These are phyloP conservation scores for Phyllachora maydis DNA, from an alignment of 2,329 filamentous ascomycete genomes.

Conservation along the genomic window DNA sequence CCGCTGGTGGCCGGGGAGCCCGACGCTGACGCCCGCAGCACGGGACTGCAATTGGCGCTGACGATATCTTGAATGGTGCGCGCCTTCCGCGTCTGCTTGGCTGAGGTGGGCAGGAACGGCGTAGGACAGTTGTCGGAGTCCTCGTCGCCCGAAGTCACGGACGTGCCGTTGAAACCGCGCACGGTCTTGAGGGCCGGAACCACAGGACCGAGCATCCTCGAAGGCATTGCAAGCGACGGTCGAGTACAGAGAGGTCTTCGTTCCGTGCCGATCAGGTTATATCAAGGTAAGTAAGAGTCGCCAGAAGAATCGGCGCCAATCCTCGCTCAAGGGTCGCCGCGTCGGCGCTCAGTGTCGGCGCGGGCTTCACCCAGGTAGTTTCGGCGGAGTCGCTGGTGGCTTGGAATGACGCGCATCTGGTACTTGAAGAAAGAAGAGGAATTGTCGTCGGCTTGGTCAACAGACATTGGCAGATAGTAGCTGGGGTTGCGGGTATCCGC, in stretches of 20 bases:
- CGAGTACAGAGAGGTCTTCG: too few relatives aligned
- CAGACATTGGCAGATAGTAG: too few relatives aligned
- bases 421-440: constrained; percentile 28
- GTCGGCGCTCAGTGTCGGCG: constrained; percentile 37
- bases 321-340: constrained; percentile 29
- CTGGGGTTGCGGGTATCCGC: too few relatives aligned
- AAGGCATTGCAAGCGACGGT: too few relatives aligned
- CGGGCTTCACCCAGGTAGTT: constrained; percentile 28
- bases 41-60: constrained; percentile 42
- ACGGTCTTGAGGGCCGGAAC: constrained; percentile 30
- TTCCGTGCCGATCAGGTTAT: too few relatives aligned
- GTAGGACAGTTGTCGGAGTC: constrained; percentile 26
- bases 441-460: too few relatives aligned
- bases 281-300: too few relatives aligned
- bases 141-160: constrained; percentile 32
- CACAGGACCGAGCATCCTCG: constrained; percentile 27
- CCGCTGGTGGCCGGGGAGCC: constrained; percentile 43
- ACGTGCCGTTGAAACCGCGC: constrained; percentile 34
- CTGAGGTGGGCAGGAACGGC: constrained; percentile 6
- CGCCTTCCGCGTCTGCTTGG: constrained; percentile 15
- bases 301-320: too few relatives aligned
- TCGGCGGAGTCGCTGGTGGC: constrained; percentile 24
- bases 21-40: constrained; percentile 26
- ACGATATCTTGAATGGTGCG: constrained; percentile 28
- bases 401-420: constrained; percentile 33